Base-by-base conservation (phyloP, 352 stramenopile genomes). In the Phytopythium chamaehyphon region DNA sequence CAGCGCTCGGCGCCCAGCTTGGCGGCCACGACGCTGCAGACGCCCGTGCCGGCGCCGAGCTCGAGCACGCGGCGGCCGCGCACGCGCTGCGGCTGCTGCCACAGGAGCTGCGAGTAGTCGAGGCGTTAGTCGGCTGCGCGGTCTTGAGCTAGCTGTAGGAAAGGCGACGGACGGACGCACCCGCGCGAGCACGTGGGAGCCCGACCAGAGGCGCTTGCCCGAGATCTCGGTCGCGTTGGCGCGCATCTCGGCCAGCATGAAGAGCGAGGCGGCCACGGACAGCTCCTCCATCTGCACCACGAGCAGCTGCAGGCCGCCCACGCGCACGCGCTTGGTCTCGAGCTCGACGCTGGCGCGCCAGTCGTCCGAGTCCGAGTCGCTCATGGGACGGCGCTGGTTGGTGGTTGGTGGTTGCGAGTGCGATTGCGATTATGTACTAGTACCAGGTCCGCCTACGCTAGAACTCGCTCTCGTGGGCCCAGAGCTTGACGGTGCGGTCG, bases 401-500 rank as follows among this genome's bases (percentile, higher is more conserved):
- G n/a, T n/a, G n/a, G n/a, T n/a, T n/a, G n/a, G n/a, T n/a, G n/a
- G n/a, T n/a, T n/a, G n/a, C n/a, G n/a, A n/a, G n/a, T n/a, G 28
- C 28, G 28, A 33, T 33, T 33, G 28, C 9, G 5, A 33, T 33
- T 9, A 33, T 33, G 28, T 10, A n/a, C n/a, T n/a, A n/a, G n/a
- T n/a, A n/a, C 18, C 31, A 6, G 40, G 6, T 43, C n/a, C 16
- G 6, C 0, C 8, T 47, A 45, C 12, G 10, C 43, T 49, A 96
- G 54, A 95, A 96, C 55, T 96, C 88, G 50, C 73, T 86, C 51
- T 96, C 81, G 50, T 95, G 86, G 6, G 87, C 87, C 90, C 90
- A 97, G 7, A 93, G 76, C 66, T 97, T 97, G 59, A 96, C 95
- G 8, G 90, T 97, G 36, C 89, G 83, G 46, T 97, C 90, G 44